Percentiles rank a stretch among this genome's conserved stretches.
Conservation (phyloP, 768 basidiomycete genomes). For the Cystobasidium tubakii region DNA sequence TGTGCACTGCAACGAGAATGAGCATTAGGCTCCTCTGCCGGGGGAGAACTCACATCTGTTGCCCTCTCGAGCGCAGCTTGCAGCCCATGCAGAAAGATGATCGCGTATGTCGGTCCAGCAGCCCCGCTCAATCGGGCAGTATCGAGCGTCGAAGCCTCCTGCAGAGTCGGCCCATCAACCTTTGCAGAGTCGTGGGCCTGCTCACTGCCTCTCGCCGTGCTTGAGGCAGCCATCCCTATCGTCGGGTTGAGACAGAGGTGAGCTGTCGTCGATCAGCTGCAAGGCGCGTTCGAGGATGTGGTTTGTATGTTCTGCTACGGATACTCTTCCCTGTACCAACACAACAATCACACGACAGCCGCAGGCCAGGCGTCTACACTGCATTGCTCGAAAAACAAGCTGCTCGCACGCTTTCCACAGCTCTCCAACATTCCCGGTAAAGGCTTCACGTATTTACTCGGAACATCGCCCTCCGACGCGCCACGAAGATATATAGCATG, state of each 20-base stretch:
- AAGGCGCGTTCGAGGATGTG: not conserved
- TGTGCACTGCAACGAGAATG: too few species aligned
- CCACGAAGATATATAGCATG: slow-evolving; percentile 4
- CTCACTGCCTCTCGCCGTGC: not conserved
- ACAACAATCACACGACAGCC: too few species aligned
- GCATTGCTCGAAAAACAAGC: too few species aligned
- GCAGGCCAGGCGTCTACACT: too few species aligned
- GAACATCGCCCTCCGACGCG: not conserved
- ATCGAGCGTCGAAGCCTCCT: not conserved
- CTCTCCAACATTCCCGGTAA: too few species aligned
- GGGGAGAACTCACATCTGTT: not conserved
- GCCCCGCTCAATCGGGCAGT: not conserved
- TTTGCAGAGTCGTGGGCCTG: not conserved
- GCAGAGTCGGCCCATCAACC: not conserved
- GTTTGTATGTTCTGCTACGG: too few species aligned
- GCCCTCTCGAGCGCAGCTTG: not conserved
- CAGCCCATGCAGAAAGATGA: not conserved
- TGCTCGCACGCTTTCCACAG: too few species aligned
- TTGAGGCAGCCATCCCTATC: not conserved
- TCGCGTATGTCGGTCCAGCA: not conserved
- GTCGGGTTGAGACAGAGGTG: not conserved
- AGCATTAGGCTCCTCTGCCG: not conserved
- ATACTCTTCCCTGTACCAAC: too few species aligned
- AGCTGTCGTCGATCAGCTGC: not conserved
- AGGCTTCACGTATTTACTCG: too few species aligned